Evolutionary conservation across 768 basidiomycete species (phyloP).

Genomic region (Phylloporus scabripes): DNA sequence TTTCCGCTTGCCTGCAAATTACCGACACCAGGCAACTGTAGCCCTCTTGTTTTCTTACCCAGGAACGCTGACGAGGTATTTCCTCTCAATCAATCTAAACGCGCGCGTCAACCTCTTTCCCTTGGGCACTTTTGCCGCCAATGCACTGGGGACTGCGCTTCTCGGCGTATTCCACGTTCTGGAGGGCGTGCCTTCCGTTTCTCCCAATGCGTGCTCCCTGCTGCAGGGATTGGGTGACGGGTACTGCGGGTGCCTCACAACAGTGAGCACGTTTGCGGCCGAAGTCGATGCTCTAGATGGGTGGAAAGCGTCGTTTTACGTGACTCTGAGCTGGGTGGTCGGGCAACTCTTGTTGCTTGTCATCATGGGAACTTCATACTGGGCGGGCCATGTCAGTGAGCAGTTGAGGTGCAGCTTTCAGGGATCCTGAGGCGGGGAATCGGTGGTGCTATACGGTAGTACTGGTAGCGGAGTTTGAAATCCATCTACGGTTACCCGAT

Average conservation of each 20-base stretch:
- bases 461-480: slow-evolving; percentile 29
- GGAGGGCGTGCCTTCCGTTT: slow-evolving; percentile 44
- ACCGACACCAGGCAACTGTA: slow-evolving; percentile 77
- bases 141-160: slow-evolving; percentile 76
- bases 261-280: slow-evolving; percentile 87
- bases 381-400: slow-evolving; percentile 43
- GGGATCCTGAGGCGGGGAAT: slow-evolving; percentile 1
- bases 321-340: slow-evolving; percentile 55
- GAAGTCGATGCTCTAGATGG: slow-evolving; percentile 60
- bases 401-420: slow-evolving; percentile 46
- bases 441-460: background rate
- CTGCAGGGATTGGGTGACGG: slow-evolving; percentile 85
- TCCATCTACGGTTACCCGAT: slow-evolving; percentile 23
- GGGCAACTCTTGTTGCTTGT: slow-evolving; percentile 69
- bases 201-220: slow-evolving; percentile 57
- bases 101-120: slow-evolving; percentile 56
- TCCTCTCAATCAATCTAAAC: slow-evolving; percentile 72
- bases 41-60: slow-evolving; percentile 88
- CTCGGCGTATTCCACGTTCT: slow-evolving; percentile 69
- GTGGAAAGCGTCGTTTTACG: slow-evolving; percentile 64
- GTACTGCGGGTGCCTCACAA: slow-evolving; percentile 93
- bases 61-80: slow-evolving; percentile 79
- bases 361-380: slow-evolving; percentile 65
- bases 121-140: slow-evolving; percentile 73
- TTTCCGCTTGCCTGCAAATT: slow-evolving; percentile 61